Percentiles rank a stretch among this genome's conserved stretches.
phyloP scores from a whole-genome alignment of 1,139 yeast species.

The Nadsonia starkeyi-henricii region DNA sequence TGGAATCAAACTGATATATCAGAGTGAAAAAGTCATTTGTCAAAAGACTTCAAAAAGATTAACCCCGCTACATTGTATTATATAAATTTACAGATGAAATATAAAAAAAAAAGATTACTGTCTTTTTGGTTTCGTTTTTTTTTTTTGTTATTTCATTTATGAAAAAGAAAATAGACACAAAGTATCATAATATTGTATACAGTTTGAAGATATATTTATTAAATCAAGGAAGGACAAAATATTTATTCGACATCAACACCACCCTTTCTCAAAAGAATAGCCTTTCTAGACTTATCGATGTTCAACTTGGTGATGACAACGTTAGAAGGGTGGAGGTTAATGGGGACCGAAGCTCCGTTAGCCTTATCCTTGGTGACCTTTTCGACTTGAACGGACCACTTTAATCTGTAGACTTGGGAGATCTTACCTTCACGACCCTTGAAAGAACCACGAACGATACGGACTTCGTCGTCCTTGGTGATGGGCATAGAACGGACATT shows the following conservation, averaged over 20 bases:
- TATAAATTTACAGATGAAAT: too few species aligned
- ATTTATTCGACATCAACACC: slow-evolving; percentile 56
- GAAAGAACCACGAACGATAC: slow-evolving; percentile 96
- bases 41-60: too few species aligned
- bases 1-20: too few species aligned
- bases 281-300: slow-evolving; percentile 98
- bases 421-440: slow-evolving; percentile 99
- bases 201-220: too few species aligned
- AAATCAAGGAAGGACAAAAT: too few species aligned
- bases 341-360: slow-evolving; percentile 95
- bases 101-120: too few species aligned
- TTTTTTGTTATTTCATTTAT: too few species aligned
- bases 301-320: slow-evolving; percentile 97
- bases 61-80: too few species aligned
- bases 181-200: too few species aligned
- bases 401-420: slow-evolving; percentile 97
- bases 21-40: too few species aligned
- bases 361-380: slow-evolving; percentile 97
- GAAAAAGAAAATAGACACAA: too few species aligned
- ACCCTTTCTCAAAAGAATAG: slow-evolving; percentile 88
- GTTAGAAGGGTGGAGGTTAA: slow-evolving; percentile 97
- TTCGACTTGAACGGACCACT: slow-evolving; percentile 92
- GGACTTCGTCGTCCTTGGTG: slow-evolving; percentile 96
- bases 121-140: too few species aligned
- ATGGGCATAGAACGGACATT: slow-evolving; percentile 92